A percentile compares a stretch with the other conserved stretches of the same genome.
These are phyloP conservation scores for Perkinsus marinus DNA, from an alignment of 169 alveolate genomes.

Conservation along the genomic window DNA sequence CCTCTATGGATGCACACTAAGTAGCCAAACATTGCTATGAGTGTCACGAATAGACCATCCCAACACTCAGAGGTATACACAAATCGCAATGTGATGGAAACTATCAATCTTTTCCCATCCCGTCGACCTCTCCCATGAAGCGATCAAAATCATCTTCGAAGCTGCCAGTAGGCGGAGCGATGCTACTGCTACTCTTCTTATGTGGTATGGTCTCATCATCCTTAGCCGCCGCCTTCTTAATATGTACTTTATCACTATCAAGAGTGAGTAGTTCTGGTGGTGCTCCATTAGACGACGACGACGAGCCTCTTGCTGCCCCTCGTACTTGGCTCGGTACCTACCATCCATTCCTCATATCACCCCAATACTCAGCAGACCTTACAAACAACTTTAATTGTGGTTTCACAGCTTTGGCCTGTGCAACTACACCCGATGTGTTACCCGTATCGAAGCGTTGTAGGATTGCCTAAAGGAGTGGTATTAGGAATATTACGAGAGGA, in stretches of 20 bases:
- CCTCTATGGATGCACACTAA: no score
- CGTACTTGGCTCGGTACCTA: background rate
- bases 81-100: no score
- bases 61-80: no score
- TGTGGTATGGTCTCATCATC: background rate
- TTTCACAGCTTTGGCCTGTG: background rate
- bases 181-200: background rate
- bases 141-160: background rate
- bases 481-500: background rate
- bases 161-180: background rate
- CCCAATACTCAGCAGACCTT: background rate
- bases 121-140: background rate
- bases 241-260: background rate
- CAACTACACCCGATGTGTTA: background rate
- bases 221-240: background rate
- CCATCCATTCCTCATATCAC: background rate
- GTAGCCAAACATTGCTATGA: no score
- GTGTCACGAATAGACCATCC: no score
- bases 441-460: background rate
- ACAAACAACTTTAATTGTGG: background rate
- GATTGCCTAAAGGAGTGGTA: background rate
- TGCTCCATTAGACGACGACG: background rate
- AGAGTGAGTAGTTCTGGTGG: background rate
- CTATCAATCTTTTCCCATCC: background rate
- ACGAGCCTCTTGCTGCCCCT: no score